These are phyloP conservation scores for Tylopilus intermedius DNA, from an alignment of 768 basidiomycete species.

Conservation along the genomic window DNA sequence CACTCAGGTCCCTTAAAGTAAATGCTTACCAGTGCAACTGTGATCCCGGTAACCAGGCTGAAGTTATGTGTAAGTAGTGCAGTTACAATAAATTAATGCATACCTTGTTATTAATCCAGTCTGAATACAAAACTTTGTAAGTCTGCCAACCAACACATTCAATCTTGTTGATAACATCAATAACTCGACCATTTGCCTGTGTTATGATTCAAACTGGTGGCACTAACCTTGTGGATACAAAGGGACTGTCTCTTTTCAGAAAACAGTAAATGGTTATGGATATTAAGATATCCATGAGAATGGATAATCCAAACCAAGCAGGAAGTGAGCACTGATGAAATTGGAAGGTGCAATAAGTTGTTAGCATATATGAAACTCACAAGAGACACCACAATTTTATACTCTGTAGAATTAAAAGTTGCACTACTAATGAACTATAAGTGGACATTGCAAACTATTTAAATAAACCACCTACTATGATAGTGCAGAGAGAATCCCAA, in stretches of 20 bases:
- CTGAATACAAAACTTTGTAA: constrained; percentile 20
- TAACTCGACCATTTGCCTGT: not conserved
- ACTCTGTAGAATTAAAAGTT: not conserved
- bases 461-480: constrained; percentile 11
- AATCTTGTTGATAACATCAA: constrained; percentile 4
- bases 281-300: constrained; percentile 19
- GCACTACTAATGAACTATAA: constrained; percentile 5
- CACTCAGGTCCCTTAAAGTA: not conserved
- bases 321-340: constrained; percentile 16
- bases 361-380: not conserved
- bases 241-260: constrained; percentile 8
- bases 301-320: constrained; percentile 22
- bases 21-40: constrained; percentile 17
- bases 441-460: not conserved
- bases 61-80: not conserved
- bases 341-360: not conserved
- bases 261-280: constrained; percentile 18
- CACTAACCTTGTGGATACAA: constrained; percentile 13
- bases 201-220: not conserved
- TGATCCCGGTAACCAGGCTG: constrained; percentile 16
- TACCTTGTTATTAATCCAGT: constrained; percentile 27
- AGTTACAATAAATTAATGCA: not conserved
- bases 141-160: constrained; percentile 10
- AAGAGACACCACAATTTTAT: not conserved
- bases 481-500: constrained; percentile 11